Evolutionary conservation across 805 yeast species (phyloP).

Genomic region (Wickerhamiella cacticola): DNA sequence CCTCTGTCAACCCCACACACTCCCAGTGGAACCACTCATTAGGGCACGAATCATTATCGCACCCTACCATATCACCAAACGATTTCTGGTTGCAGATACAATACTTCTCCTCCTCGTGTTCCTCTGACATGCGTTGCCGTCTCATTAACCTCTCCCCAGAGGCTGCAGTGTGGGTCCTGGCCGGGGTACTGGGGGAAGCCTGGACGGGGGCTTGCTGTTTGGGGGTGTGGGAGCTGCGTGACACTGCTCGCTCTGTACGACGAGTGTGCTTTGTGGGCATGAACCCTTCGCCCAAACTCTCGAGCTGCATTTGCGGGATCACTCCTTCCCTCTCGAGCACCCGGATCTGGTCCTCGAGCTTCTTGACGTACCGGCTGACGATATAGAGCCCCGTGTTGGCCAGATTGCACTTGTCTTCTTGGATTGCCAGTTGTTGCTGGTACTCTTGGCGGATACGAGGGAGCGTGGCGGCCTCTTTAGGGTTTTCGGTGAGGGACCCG

Average conservation of each 20-base stretch:
- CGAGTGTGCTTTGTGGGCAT: neutral
- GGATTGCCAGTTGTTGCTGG: slow-evolving; percentile 46
- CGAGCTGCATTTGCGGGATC: slow-evolving; percentile 3
- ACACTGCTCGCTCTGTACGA: neutral
- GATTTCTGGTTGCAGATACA: slow-evolving; percentile 92
- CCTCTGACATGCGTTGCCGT: slow-evolving; percentile 26
- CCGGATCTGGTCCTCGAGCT: slow-evolving; percentile 63
- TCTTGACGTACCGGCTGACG: slow-evolving; percentile 59
- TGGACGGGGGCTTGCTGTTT: neutral
- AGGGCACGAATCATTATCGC: slow-evolving; percentile 82
- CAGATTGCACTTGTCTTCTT: slow-evolving; percentile 62
- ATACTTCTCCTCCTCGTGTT: slow-evolving; percentile 53
- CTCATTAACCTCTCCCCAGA: slow-evolving; percentile 22
- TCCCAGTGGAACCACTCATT: slow-evolving; percentile 94
- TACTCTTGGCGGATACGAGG: slow-evolving; percentile 59
- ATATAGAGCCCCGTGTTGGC: slow-evolving; percentile 76
- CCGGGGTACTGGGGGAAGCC: neutral
- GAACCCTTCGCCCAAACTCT: slow-evolving; percentile 1
- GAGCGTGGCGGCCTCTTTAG: slow-evolving; percentile 61
- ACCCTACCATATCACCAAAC: slow-evolving; percentile 92
- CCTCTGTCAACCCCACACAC: slow-evolving; percentile 80
- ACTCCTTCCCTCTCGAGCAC: slow-evolving; percentile 68
- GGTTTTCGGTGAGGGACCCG: slow-evolving; percentile 70
- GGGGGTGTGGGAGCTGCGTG: neutral
- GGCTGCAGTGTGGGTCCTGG: slow-evolving; percentile 4